Evolutionary conservation across 192 early-diverging fungal genomes (phyloP).

Genomic region (Coemansia umbellata): DNA sequence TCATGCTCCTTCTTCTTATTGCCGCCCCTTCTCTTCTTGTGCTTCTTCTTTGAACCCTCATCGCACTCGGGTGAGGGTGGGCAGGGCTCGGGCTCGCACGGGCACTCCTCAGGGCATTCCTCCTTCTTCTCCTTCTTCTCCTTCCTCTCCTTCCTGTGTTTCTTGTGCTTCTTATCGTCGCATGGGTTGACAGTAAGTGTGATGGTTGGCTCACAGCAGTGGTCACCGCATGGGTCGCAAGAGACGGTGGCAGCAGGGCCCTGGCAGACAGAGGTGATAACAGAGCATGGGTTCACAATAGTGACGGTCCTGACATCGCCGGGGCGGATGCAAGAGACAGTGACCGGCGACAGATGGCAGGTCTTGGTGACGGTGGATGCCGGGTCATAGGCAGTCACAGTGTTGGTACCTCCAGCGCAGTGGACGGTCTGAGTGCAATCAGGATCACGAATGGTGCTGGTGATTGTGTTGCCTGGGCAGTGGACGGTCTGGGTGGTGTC

Average conservation of each 20-base stretch:
- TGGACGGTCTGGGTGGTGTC: conserved; percentile 25
- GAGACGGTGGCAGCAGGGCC: conserved; percentile 24
- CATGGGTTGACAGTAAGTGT: conserved; percentile 47
- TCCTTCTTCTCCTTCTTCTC: conserved; percentile 2
- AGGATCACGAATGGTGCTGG: conserved; percentile 24
- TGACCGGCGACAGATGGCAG: conserved; percentile 44
- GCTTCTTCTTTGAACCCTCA: conserved; percentile 11
- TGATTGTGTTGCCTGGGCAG: conserved; percentile 21
- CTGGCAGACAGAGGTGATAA: conserved; percentile 28
- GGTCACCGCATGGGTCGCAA: conserved; percentile 12
- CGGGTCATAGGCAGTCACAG: conserved; percentile 27
- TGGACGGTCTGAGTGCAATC: conserved; percentile 29
- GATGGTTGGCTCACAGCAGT: conserved; percentile 37
- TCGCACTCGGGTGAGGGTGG: conserved; percentile 9
- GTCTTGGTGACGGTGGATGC: conserved; percentile 32
- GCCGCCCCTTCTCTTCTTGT: conserved; percentile 12
- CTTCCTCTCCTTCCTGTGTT: conserved; percentile 15
- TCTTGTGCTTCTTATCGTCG: conserved; percentile 31
- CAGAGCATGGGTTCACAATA: conserved; percentile 41
- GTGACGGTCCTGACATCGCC: conserved; percentile 43
- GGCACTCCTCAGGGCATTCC: conserved; percentile 7
- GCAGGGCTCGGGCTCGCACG: conserved; percentile 9
- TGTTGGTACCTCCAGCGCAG: conserved; percentile 24
- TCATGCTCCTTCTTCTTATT: conserved; percentile 17
- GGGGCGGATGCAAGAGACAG: conserved; percentile 39